phyloP scores from a whole-genome alignment of 176 grass and related monocot genomes.

The Coix lacrymajobi region DNA sequence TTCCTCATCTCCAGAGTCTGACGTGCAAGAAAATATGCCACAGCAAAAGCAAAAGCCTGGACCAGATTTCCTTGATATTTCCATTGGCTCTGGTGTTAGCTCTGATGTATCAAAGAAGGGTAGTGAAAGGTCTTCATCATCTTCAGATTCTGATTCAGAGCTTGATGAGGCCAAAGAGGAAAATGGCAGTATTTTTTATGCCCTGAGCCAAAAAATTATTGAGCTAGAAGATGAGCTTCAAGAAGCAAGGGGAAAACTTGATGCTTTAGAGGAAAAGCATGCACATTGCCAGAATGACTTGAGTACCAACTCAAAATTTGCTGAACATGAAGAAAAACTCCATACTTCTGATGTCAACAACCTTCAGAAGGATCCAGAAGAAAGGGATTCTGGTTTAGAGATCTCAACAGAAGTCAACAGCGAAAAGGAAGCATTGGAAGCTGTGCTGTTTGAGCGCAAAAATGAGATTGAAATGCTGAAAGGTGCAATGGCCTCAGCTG shows the following conservation, averaged over 20 bases:
- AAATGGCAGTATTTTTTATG: conserved; percentile 50
- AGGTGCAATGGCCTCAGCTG: conserved; percentile 48
- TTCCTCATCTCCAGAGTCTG: conserved; percentile 16
- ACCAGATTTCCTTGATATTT: conserved; percentile 46
- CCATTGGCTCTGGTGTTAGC: conserved; percentile 41
- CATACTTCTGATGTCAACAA: conserved; percentile 19
- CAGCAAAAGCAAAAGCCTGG: conserved; percentile 17
- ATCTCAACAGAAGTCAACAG: conserved; percentile 20
- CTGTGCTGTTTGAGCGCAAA: conserved; percentile 33
- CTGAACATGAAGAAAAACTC: conserved; percentile 35
- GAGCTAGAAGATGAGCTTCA: conserved; percentile 74
- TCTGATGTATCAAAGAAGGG: conserved; percentile 56
- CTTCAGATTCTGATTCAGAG: conserved; percentile 71
- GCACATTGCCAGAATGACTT: conserved; percentile 11
- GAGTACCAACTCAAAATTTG: conserved; percentile 18
- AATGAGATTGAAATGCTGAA: conserved; percentile 61
- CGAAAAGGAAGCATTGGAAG: conserved; percentile 44
- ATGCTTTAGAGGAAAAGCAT: conserved; percentile 46
- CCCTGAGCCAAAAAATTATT: conserved; percentile 58
- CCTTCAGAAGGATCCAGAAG: conserved; percentile 45
- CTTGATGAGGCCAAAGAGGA: conserved; percentile 47
- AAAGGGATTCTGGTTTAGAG: neutral
- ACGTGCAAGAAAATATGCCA: conserved; percentile 37
- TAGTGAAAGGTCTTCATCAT: conserved; percentile 71
- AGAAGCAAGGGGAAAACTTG: conserved; percentile 52